phyloP scores from a whole-genome alignment of 139 green algal species.

The Closterium sp. region DNA sequence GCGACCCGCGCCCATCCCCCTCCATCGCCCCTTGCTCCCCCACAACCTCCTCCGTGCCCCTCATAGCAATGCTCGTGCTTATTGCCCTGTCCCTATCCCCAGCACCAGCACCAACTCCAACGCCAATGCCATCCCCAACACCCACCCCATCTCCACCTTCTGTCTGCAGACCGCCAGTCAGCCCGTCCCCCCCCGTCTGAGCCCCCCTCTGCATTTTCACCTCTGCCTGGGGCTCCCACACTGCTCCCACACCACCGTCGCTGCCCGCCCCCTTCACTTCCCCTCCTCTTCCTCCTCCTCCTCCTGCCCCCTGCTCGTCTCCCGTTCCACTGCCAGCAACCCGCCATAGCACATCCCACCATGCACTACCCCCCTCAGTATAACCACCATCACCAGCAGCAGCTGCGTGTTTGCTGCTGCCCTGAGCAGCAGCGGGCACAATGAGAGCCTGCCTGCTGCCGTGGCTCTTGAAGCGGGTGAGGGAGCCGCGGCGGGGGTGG shows the following conservation, averaged over 20 bases:
- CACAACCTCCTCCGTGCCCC: not conserved
- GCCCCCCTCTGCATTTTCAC: not conserved
- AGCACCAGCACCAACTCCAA: too few relatives aligned
- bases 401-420: not conserved
- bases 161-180: too few relatives aligned
- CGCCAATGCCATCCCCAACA: too few relatives aligned
- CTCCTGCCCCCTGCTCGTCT: too few relatives aligned
- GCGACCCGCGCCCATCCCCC: not conserved
- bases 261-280: not conserved
- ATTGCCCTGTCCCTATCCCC: too few relatives aligned
- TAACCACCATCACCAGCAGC: not conserved
- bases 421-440: not conserved
- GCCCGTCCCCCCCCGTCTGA: too few relatives aligned
- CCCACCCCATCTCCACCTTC: too few relatives aligned
- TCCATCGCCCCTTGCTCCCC: not conserved
- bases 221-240: not conserved
- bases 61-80: not conserved
- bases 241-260: not conserved
- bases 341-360: not conserved
- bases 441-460: not conserved
- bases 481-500: not conserved
- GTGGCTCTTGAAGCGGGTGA: not conserved
- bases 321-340: not conserved
- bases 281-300: not conserved
- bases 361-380: not conserved